These are phyloP conservation scores for Colletotrichum eremochloae DNA, from an alignment of 2,329 filamentous ascomycete genomes.

Conservation along the genomic window DNA sequence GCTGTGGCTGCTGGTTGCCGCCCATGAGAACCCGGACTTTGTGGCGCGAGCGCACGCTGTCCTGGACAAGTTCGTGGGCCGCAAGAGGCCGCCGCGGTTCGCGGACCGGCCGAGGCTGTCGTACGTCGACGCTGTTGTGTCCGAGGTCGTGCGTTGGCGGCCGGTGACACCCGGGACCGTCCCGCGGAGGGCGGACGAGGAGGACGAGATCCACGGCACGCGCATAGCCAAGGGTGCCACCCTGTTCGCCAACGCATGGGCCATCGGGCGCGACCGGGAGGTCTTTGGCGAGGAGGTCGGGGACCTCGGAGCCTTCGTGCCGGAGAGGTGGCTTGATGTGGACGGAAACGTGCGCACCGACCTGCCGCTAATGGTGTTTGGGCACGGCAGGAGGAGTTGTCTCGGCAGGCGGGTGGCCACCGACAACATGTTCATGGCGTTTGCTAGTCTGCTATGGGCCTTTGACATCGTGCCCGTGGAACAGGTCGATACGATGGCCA, in stretches of 20 bases:
- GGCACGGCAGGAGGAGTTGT: constrained; percentile 61
- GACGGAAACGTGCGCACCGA: constrained; percentile 45
- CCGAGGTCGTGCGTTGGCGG: constrained; percentile 61
- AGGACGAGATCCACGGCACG: constrained; percentile 54
- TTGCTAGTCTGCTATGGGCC: constrained; percentile 63
- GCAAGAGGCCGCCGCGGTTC: constrained; percentile 54
- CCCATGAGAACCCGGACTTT: constrained; percentile 46
- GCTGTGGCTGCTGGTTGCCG: constrained; percentile 51
- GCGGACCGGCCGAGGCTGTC: constrained; percentile 55
- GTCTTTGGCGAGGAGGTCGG: constrained; percentile 53
- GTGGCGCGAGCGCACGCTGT: constrained; percentile 52
- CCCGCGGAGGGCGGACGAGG: constrained; percentile 54
- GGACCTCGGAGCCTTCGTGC: constrained; percentile 48
- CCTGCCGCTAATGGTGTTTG: constrained; percentile 57
- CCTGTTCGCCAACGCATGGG: constrained; percentile 59
- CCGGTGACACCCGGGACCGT: constrained; percentile 54
- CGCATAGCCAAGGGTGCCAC: constrained; percentile 59
- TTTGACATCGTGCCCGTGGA: constrained; percentile 55
- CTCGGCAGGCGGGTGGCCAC: constrained; percentile 62
- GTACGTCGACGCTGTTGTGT: constrained; percentile 58
- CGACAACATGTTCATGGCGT: constrained; percentile 57
- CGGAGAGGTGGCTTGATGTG: constrained; percentile 49
- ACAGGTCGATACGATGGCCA: constrained; percentile 44
- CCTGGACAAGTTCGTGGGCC: constrained; percentile 58
- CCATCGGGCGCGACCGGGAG: constrained; percentile 53